These are phyloP conservation scores for Neurospora sp. DNA, from an alignment of 495 filamentous ascomycete genomes.

Conservation along the genomic window DNA sequence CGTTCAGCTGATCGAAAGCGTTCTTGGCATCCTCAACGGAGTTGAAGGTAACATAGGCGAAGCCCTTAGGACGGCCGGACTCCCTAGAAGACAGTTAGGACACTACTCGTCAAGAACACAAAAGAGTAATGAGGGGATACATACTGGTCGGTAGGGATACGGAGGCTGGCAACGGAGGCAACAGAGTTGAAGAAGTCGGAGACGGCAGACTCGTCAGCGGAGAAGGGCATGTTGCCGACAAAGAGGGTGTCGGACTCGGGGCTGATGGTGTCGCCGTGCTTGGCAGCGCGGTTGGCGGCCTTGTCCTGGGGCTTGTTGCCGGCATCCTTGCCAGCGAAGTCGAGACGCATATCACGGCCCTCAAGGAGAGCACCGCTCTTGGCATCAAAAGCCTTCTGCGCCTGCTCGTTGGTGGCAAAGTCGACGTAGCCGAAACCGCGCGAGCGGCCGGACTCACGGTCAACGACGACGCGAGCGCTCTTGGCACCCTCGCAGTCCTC, in stretches of 20 bases:
- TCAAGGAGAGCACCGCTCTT: slow-evolving; percentile 78
- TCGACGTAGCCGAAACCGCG: slow-evolving; percentile 97
- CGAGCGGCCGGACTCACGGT: slow-evolving; percentile 72
- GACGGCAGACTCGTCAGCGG: slow-evolving; percentile 65
- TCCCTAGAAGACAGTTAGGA: slow-evolving; percentile 47
- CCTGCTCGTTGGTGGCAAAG: slow-evolving; percentile 58
- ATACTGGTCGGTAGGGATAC: slow-evolving; percentile 78
- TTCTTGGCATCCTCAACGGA: slow-evolving; percentile 77
- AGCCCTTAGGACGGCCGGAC: slow-evolving; percentile 81
- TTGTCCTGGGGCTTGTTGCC: slow-evolving; percentile 44
- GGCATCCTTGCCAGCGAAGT: slow-evolving; percentile 69
- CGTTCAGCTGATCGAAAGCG: slow-evolving; percentile 65
- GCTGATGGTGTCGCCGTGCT: slow-evolving; percentile 66
- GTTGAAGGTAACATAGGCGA: slow-evolving; percentile 81
- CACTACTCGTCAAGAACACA: not conserved
- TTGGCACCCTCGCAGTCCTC: slow-evolving; percentile 68
- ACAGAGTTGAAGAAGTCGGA: slow-evolving; percentile 63
- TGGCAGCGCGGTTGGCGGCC: slow-evolving; percentile 55
- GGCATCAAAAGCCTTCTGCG: slow-evolving; percentile 64
- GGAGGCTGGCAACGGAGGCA: slow-evolving; percentile 61
- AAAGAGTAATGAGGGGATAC: slow-evolving; percentile 11
- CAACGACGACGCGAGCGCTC: slow-evolving; percentile 70
- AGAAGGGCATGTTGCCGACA: slow-evolving; percentile 85
- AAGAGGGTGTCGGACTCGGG: slow-evolving; percentile 82
- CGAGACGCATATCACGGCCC: slow-evolving; percentile 77